Evolutionary conservation across 352 stramenopile genomes (phyloP).

Genomic region (Halophytophthora polymorphica): DNA sequence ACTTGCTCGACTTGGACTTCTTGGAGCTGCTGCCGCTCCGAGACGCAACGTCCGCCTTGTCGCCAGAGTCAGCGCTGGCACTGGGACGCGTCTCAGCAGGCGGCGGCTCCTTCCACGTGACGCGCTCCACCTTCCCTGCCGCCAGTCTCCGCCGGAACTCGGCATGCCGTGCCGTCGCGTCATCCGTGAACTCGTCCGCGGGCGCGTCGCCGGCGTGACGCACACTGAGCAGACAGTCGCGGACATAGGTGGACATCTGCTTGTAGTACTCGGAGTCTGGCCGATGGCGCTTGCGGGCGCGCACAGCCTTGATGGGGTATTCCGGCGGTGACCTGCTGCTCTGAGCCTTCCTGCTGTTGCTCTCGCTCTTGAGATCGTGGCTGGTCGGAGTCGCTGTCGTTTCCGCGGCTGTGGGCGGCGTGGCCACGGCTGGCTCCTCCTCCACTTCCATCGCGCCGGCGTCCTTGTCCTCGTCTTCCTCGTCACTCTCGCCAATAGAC

Average conservation of each 20-base stretch:
- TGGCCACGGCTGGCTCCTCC: slow-evolving; percentile 22
- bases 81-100: slow-evolving; percentile 20
- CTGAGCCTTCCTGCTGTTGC: slow-evolving; percentile 6
- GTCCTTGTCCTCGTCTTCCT: slow-evolving; percentile 44
- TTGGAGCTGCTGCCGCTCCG: slow-evolving; percentile 21
- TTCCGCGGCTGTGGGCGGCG: not conserved
- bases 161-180: slow-evolving; percentile 36
- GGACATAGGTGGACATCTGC: slow-evolving; percentile 84
- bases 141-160: slow-evolving; percentile 74
- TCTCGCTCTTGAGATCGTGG: slow-evolving; percentile 15
- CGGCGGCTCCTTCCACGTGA: slow-evolving; percentile 70
- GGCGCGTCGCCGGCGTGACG: slow-evolving; percentile 40
- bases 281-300: slow-evolving; percentile 77
- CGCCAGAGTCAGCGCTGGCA: slow-evolving; percentile 2
- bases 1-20: slow-evolving; percentile 32
- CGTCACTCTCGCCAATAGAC: slow-evolving; percentile 60
- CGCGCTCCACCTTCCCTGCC: slow-evolving; percentile 61
- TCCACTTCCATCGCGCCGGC: slow-evolving; percentile 22
- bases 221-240: slow-evolving; percentile 77
- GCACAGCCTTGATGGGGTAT: slow-evolving; percentile 73
- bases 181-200: slow-evolving; percentile 49
- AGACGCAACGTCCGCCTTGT: slow-evolving; percentile 11
- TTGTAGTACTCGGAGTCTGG: slow-evolving; percentile 81
- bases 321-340: slow-evolving; percentile 7
- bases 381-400: slow-evolving; percentile 9